Evolutionary conservation across 139 green algal species (phyloP).

Genomic region (Desmodesmus armatus): DNA sequence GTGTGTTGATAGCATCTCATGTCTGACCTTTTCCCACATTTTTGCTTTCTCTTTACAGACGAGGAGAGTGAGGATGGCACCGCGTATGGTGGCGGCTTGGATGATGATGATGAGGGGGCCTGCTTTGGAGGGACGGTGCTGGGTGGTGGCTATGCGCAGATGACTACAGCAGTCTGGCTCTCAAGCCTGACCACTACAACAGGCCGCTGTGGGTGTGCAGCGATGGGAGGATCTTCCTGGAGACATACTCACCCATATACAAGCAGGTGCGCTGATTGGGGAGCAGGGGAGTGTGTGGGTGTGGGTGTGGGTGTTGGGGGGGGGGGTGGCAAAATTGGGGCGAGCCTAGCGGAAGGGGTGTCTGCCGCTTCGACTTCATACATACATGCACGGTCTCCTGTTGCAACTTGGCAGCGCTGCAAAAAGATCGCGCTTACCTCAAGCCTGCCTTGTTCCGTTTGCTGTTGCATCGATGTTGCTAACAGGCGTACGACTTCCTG

Average conservation of each 20-base stretch:
- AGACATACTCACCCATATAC: conserved; percentile 97
- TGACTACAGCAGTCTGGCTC: conserved; percentile 57
- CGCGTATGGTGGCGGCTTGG: neutral
- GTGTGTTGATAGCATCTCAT: too few relatives aligned
- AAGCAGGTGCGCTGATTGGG: conserved; percentile 70
- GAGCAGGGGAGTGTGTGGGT: too few relatives aligned
- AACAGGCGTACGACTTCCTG: conserved; percentile 95
- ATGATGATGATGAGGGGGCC: conserved; percentile 24
- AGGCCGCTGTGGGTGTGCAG: conserved; percentile 95
- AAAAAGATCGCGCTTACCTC: neutral
- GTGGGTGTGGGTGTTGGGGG: too few relatives aligned
- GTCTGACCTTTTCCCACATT: too few relatives aligned
- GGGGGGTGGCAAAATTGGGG: too few relatives aligned
- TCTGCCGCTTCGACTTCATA: too few relatives aligned
- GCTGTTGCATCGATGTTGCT: neutral
- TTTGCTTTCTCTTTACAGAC: too few relatives aligned
- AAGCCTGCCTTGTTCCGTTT: neutral
- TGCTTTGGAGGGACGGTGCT: neutral
- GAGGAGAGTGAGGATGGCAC: neutral
- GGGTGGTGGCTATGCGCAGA: neutral
- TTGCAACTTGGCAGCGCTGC: neutral
- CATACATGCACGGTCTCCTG: too few relatives aligned
- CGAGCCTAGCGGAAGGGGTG: too few relatives aligned
- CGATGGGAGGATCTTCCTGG: conserved; percentile 97
- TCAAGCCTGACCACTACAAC: conserved; percentile 92